phyloP scores from a whole-genome alignment of 1,284 basidiomycete genomes.

The Clitocybe nebularis region DNA sequence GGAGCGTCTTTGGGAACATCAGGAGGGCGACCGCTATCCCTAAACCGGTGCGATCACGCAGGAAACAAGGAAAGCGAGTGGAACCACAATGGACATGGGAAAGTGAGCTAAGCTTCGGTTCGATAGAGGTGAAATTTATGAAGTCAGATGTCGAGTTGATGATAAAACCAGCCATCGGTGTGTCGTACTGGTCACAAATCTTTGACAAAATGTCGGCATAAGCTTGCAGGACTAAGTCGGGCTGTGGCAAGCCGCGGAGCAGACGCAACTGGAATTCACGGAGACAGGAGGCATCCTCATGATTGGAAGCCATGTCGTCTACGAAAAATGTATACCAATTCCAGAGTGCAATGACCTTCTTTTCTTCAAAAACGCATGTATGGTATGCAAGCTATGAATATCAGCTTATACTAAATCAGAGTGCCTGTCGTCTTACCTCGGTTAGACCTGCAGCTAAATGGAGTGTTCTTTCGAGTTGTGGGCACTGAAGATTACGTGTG shows the following conservation, averaged over 20 bases:
- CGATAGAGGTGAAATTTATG: slow-evolving; percentile 7
- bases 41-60: slow-evolving; percentile 12
- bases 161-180: slow-evolving; percentile 7
- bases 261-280: slow-evolving; percentile 1
- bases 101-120: slow-evolving; percentile 4
- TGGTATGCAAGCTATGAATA: slow-evolving; percentile 9
- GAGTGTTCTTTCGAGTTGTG: background rate
- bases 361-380: slow-evolving; percentile 9
- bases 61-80: slow-evolving; percentile 8
- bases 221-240: slow-evolving; percentile 9
- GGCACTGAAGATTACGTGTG: background rate
- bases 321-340: slow-evolving; percentile 14
- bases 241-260: slow-evolving; percentile 8
- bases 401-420: background rate
- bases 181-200: slow-evolving; percentile 6
- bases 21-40: slow-evolving; percentile 6
- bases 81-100: background rate
- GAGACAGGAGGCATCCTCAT: slow-evolving; percentile 4
- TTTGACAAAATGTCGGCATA: slow-evolving; percentile 7
- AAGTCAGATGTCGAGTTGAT: slow-evolving; percentile 11
- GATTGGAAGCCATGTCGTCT: slow-evolving; percentile 3
- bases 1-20: slow-evolving; percentile 8
- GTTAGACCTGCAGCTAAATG: background rate
- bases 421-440: background rate
- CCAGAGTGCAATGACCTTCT: slow-evolving; percentile 8